Evolutionary conservation across 768 basidiomycete genomes (phyloP).

Genomic region (Neoboletus subvelutipes): DNA sequence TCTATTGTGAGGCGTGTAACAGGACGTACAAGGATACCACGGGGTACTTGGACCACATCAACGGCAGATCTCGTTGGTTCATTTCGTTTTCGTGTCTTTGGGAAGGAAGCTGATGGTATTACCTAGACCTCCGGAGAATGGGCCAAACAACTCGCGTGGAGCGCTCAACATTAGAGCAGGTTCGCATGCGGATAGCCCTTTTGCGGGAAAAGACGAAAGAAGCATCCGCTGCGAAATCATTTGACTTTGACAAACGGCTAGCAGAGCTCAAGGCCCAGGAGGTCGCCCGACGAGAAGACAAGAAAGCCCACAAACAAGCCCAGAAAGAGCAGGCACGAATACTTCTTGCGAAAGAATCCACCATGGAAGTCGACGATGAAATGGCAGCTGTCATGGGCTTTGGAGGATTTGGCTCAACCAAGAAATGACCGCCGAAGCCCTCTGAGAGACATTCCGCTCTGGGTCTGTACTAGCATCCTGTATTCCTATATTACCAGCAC

Average conservation of each 20-base stretch:
- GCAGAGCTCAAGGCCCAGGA: slow-evolving; percentile 80
- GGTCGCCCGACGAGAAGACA: slow-evolving; percentile 60
- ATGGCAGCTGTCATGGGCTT: slow-evolving; percentile 91
- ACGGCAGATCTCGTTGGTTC: slow-evolving; percentile 85
- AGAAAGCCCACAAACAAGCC: slow-evolving; percentile 78
- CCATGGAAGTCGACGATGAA: slow-evolving; percentile 53
- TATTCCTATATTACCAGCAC: slow-evolving; percentile 11
- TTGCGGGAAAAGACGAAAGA: slow-evolving; percentile 87
- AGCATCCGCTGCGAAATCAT: slow-evolving; percentile 82
- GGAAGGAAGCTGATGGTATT: background rate
- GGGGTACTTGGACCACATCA: slow-evolving; percentile 95
- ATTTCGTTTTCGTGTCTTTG: background rate
- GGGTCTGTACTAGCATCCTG: slow-evolving; percentile 16
- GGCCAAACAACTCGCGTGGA: slow-evolving; percentile 95
- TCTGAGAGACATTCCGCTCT: background rate
- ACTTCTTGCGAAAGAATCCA: slow-evolving; percentile 54
- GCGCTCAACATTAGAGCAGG: slow-evolving; percentile 90
- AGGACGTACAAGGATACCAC: slow-evolving; percentile 91
- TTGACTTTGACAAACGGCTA: slow-evolving; percentile 89
- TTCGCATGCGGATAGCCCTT: slow-evolving; percentile 84
- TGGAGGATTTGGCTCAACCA: slow-evolving; percentile 83
- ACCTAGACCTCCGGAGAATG: slow-evolving; percentile 80
- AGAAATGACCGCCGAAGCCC: slow-evolving; percentile 51
- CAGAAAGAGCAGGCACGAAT: slow-evolving; percentile 71
- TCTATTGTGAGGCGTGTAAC: slow-evolving; percentile 89